Conservation (phyloP, 2,329 filamentous ascomycete species). For the Hirsutella rhossiliensis region DNA sequence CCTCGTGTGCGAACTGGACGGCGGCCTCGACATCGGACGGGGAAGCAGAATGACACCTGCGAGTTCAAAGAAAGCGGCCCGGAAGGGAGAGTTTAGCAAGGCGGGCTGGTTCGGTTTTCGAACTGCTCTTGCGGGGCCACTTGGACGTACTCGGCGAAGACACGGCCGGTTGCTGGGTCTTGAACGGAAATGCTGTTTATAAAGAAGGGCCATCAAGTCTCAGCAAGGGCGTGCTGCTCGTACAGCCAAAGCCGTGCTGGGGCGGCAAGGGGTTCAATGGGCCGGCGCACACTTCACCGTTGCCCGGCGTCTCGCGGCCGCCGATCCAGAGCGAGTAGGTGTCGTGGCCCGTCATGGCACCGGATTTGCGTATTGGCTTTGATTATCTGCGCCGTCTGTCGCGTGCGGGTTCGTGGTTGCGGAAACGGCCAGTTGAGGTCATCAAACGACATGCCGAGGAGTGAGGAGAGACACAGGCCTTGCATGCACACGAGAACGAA, state of each 20-base stretch:
- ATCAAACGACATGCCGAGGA: too few relatives aligned
- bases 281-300: conserved; percentile 2
- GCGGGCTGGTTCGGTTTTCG: too few relatives aligned
- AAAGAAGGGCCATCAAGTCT: neutral
- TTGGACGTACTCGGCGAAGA: conserved; percentile 33
- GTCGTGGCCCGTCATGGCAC: neutral
- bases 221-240: neutral
- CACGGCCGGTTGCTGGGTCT: conserved; percentile 38
- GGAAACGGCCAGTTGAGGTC: neutral
- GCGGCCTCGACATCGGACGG: conserved; percentile 14
- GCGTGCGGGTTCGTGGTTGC: neutral
- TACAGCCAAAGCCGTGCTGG: too few relatives aligned
- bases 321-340: conserved; percentile 5
- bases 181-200: conserved; percentile 35
- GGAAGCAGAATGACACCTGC: conserved; percentile 17
- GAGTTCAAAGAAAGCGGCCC: too few relatives aligned
- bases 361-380: too few relatives aligned
- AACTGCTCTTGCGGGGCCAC: neutral
- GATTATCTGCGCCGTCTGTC: neutral
- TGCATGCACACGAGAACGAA: too few relatives aligned
- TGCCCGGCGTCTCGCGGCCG: conserved; percentile 2
- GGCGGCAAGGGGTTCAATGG: neutral
- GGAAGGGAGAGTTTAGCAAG: neutral
- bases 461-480: too few relatives aligned
- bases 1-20: conserved; percentile 40